Evolutionary conservation across 2,329 filamentous ascomycete species (phyloP), one percentile per base, ranked within the genome.

Genomic region (Exophiala sp.): DNA sequence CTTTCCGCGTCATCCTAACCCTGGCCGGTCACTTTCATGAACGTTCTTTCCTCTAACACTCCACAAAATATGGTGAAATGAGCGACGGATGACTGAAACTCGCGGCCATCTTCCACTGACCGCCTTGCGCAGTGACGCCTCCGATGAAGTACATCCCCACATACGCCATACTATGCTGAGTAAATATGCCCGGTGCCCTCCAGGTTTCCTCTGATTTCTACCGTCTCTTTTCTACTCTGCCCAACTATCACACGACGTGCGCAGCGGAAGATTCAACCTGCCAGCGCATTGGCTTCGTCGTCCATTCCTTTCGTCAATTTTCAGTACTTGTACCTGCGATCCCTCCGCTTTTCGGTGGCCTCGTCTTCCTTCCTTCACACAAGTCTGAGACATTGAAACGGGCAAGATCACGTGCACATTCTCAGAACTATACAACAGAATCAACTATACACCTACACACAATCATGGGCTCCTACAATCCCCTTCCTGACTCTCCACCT

Each of bases 401-500:
- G 11, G 35, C 35, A 38, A 16, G 14, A 38, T 16, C 35, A 38
- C 35, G 14, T 12, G 18, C 38, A 29, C 18, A 14, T 6, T 14
- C 18, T 32, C 20, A 40, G 33, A 18, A 21, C 45, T 24, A 38
- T 33, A 18, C 20, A 14, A 10, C 21, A 34, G 10, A 42, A 5
- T 5, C 20, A 33, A n/a, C 24, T 35, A 12, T 36, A 42, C 44
- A 38, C 10, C 11, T 12, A 51, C 18, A 43, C 8, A 42, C 52
- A 32, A 60, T 21, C 32, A 64, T 64, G 60, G 57, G 58, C 39
- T 60, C 58, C 38, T 59, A 54, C 50, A 50, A 54, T 32, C 55
- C 58, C 14, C 49, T 56, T 32, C 58, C 54, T n/a, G 53, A 55
- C 21, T 58, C 58, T 35, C 61, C 62, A 3, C 62, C 62, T n/a